Percentiles rank a stretch among this genome's conserved stretches.
phyloP scores from a whole-genome alignment of 2,329 filamentous ascomycete genomes.

The Microcyclospora tardicrescens region DNA sequence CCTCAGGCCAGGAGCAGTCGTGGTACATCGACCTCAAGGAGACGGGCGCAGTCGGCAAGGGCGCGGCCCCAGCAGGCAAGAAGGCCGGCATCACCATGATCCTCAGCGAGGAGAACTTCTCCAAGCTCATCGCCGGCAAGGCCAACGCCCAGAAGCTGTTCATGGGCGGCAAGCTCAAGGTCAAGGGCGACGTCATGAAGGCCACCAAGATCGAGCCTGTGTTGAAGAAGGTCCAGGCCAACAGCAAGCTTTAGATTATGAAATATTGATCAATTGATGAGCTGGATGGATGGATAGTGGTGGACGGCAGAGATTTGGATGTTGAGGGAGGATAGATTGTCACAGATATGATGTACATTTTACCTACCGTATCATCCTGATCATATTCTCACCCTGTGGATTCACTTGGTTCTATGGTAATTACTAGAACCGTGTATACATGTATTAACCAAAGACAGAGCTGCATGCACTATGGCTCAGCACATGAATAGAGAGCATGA shows the following conservation, averaged over 20 bases:
- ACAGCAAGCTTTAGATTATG: slow-evolving; percentile 69
- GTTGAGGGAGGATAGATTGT: background rate
- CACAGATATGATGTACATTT: background rate
- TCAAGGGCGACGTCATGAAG: slow-evolving; percentile 98
- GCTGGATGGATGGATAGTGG: slow-evolving; percentile 1
- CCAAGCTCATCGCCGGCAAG: slow-evolving; percentile 68
- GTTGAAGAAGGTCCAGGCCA: slow-evolving; percentile 71
- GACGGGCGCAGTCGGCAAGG: slow-evolving; percentile 68
- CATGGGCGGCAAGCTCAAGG: slow-evolving; percentile 97
- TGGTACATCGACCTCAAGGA: slow-evolving; percentile 97
- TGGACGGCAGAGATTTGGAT: background rate
- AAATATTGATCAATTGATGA: too few relatives aligned
- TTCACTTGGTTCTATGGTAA: background rate
- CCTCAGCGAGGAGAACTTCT: slow-evolving; percentile 78
- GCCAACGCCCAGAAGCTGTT: slow-evolving; percentile 91
- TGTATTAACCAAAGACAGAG: background rate
- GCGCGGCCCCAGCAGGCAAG: slow-evolving; percentile 50
- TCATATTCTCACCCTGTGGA: background rate
- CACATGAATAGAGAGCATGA: too few relatives aligned
- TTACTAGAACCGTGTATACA: background rate
- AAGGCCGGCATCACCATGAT: slow-evolving; percentile 83
- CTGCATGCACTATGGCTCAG: too few relatives aligned
- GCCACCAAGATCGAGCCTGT: slow-evolving; percentile 92
- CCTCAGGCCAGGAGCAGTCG: slow-evolving; percentile 60
- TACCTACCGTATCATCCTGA: background rate